phyloP scores from a whole-genome alignment of 768 basidiomycete genomes.

The Sarcodon sp. region DNA sequence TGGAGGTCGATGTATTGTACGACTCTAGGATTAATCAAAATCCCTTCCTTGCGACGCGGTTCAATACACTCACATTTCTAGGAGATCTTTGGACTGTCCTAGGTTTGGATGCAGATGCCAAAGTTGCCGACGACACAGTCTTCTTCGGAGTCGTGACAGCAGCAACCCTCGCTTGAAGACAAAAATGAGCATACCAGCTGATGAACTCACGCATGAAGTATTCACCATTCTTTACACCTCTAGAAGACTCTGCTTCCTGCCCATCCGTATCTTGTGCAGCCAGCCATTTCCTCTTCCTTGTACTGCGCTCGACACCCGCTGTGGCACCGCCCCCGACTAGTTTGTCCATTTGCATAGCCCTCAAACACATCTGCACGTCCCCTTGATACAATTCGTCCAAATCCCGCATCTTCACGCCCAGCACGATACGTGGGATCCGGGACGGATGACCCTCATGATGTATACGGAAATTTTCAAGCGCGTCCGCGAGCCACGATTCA shows the following conservation, averaged over 20 bases:
- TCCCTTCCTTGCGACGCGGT: constrained; percentile 13
- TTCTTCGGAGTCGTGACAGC: constrained; percentile 38
- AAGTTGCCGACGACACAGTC: constrained; percentile 30
- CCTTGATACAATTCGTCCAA: constrained; percentile 72
- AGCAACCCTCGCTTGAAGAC: constrained; percentile 6
- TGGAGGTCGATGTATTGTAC: constrained; percentile 15
- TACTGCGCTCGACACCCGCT: constrained; percentile 47
- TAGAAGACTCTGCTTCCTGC: constrained; percentile 21
- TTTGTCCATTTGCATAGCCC: constrained; percentile 54
- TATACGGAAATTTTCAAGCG: constrained; percentile 60
- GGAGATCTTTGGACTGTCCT: constrained; percentile 37
- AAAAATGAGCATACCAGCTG: constrained; percentile 2
- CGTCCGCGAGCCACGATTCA: constrained; percentile 61
- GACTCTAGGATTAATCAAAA: constrained; percentile 8
- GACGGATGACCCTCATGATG: constrained; percentile 67
- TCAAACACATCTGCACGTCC: constrained; percentile 57
- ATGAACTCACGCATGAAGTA: background rate
- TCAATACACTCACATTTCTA: no score
- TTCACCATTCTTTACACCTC: constrained; percentile 51
- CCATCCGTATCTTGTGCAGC: constrained; percentile 45
- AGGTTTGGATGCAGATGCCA: constrained; percentile 10
- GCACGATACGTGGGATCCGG: constrained; percentile 64
- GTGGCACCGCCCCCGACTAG: constrained; percentile 28
- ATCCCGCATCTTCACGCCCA: constrained; percentile 60
- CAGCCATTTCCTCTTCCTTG: constrained; percentile 70